Evolutionary conservation across 805 yeast genomes (phyloP).

Genomic region (Candida jianshihensis): DNA sequence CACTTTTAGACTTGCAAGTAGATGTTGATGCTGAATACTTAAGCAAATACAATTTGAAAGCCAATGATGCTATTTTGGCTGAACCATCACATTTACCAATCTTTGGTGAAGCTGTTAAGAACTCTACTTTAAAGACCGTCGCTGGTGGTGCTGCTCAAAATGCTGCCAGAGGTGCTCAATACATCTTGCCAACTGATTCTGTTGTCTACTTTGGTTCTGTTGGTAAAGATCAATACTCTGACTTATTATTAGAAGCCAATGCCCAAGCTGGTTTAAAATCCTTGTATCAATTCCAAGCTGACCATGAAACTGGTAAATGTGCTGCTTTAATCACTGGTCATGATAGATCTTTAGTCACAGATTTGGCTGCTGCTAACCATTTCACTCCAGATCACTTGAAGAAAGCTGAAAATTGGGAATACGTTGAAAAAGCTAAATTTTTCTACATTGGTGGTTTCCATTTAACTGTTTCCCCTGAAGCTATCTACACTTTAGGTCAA

Average conservation of each 20-base stretch:
- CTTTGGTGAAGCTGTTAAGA: conserved; percentile 66
- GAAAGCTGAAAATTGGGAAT: conserved; percentile 82
- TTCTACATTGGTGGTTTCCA: conserved; percentile 99
- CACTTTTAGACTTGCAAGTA: conserved; percentile 81
- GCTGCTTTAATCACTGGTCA: conserved; percentile 89
- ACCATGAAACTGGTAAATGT: conserved; percentile 90
- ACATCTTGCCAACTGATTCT: conserved; percentile 69
- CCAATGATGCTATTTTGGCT: conserved; percentile 84
- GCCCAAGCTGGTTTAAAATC: conserved; percentile 82
- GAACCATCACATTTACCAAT: conserved; percentile 83
- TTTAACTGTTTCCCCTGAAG: conserved; percentile 94
- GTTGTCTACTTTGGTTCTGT: conserved; percentile 96
- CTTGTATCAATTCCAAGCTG: conserved; percentile 73
- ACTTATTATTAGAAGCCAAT: conserved; percentile 77
- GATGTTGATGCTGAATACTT: conserved; percentile 62
- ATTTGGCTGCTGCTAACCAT: conserved; percentile 96
- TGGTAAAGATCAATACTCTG: conserved; percentile 86
- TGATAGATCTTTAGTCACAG: conserved; percentile 91
- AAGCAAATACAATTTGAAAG: conserved; percentile 75
- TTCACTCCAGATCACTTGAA: conserved; percentile 85
- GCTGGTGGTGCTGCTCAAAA: conserved; percentile 99
- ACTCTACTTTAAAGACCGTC: conserved; percentile 56
- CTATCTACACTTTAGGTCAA: conserved; percentile 81
- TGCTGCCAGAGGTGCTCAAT: conserved; percentile 98
- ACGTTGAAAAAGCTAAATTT: conserved; percentile 71